Evolutionary conservation across 2,329 filamentous ascomycete genomes (phyloP), one percentile per base, ranked within the genome.

Genomic region (Diaporthe sp.): DNA sequence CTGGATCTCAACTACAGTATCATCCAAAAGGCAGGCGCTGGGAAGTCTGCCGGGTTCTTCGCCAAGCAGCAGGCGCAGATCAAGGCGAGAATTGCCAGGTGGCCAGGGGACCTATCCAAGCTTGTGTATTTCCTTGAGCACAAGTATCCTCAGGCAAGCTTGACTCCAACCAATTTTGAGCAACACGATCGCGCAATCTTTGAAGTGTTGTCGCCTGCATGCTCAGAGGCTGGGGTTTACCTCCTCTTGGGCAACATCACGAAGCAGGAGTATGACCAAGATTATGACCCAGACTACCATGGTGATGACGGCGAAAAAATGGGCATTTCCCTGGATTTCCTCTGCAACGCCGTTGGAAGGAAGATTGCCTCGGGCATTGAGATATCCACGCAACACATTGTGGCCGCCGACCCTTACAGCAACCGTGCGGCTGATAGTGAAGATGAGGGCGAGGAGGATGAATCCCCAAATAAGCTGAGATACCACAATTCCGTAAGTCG

Each of bases 1-100:
- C 78, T 87, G 3, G 86, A 87, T 5, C 77, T 89, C 22, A 88
- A 84, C 0, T 90, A 89, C 80, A 89, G 88, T 74, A 81, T 89
- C 6, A 79, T 87, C 13, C 80, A 84, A 51, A 77, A 46, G 17
- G 53, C 65, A 1, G 44, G 44, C 7, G 51, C 31, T 3, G 62
- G 44, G 3, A 73, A 75, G n/a, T 79, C 78, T 4, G 78, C 79
- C n/a, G 51, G 15, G 0, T 65, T 77, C 42, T 73, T 79, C 13
- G 46, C 37, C 0, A 39, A 75, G 34, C 78, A 80, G 68, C 61
- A 62, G 31, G 37, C 58, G 22, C 17, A 68, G 4, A 72, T 80
- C 7, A 72, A 58, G n/a, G 37, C 46, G 15, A 51, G 77, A 6
- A 73, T 82, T 12, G n/a, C 31, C 4, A 34, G 69, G 7, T 81